phyloP scores from a whole-genome alignment of 2,329 filamentous ascomycete genomes.

The Orbilia brochopaga region DNA sequence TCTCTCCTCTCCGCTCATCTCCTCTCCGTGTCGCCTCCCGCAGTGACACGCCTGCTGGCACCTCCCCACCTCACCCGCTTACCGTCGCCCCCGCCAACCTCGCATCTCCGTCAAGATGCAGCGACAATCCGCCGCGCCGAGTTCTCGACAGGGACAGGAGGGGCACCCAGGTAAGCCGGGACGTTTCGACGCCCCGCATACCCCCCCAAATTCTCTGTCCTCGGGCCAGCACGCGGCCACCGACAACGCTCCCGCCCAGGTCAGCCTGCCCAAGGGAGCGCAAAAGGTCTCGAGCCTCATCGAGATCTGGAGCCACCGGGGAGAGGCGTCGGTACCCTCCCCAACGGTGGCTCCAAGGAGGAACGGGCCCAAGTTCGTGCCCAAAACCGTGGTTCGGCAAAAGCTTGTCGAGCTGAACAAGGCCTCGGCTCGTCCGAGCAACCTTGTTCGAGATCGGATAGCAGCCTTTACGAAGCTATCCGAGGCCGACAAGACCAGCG shows the following conservation, averaged over 20 bases:
- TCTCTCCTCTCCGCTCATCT: not conserved
- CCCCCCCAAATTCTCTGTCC: conserved; percentile 9
- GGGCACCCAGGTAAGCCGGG: conserved; percentile 1
- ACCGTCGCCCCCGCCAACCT: not conserved
- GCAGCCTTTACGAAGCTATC: conserved; percentile 23
- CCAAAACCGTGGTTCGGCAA: conserved; percentile 16
- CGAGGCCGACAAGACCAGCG: conserved; percentile 11
- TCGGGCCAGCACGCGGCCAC: conserved; percentile 7
- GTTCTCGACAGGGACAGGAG: conserved; percentile 6
- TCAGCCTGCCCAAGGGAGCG: conserved; percentile 19
- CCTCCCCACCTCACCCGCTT: too few relatives aligned
- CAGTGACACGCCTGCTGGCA: too few relatives aligned
- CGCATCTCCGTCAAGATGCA: not conserved
- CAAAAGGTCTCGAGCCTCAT: conserved; percentile 33
- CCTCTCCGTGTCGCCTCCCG: too few relatives aligned
- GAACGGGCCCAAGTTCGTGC: not conserved
- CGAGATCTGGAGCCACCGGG: conserved; percentile 21
- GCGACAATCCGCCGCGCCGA: not conserved
- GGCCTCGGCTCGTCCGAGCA: conserved; percentile 4
- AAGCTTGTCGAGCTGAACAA: conserved; percentile 8
- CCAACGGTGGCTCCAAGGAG: not conserved
- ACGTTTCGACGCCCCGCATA: conserved; percentile 5
- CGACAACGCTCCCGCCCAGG: conserved; percentile 6
- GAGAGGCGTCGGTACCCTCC: not conserved
- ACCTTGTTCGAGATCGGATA: conserved; percentile 27